phyloP scores from a whole-genome alignment of 495 filamentous ascomycete genomes.

The Xylaria intraflava region DNA sequence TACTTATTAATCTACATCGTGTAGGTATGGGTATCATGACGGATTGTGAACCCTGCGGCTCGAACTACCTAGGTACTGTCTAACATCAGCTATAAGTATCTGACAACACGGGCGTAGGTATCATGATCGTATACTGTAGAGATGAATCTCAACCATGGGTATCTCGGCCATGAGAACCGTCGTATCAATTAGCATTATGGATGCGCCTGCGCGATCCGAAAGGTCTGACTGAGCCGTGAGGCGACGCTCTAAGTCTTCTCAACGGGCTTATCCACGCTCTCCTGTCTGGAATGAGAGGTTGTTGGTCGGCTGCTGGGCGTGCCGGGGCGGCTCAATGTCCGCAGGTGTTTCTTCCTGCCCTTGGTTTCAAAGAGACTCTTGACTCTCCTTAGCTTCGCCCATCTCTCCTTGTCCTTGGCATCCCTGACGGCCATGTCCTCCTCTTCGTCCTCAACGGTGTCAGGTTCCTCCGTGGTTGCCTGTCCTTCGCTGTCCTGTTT shows the following conservation, averaged over 20 bases:
- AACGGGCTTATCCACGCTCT: conserved; percentile 9
- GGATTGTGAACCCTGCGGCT: no score
- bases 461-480: conserved; percentile 4
- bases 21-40: no score
- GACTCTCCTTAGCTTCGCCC: conserved; percentile 47
- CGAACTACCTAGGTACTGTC: no score
- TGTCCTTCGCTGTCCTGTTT: conserved; percentile 13
- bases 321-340: conserved; percentile 25
- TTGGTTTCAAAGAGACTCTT: conserved; percentile 54
- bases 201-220: not conserved
- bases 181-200: no score
- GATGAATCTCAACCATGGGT: no score
- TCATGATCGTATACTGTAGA: no score
- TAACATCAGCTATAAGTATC: no score
- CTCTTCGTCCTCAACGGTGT: conserved; percentile 21
- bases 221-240: not conserved
- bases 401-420: conserved; percentile 50
- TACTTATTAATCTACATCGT: no score
- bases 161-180: no score
- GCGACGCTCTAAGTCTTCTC: not conserved
- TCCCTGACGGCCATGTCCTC: conserved; percentile 38
- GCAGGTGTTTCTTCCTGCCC: conserved; percentile 35
- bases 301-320: conserved; percentile 19
- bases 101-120: no score
- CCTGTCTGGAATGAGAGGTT: conserved; percentile 19